A percentile compares a stretch with the other conserved stretches of the same genome.
Evolutionary conservation across 1,139 yeast species (phyloP).

Genomic region (Protomyces arabidopsidicola): DNA sequence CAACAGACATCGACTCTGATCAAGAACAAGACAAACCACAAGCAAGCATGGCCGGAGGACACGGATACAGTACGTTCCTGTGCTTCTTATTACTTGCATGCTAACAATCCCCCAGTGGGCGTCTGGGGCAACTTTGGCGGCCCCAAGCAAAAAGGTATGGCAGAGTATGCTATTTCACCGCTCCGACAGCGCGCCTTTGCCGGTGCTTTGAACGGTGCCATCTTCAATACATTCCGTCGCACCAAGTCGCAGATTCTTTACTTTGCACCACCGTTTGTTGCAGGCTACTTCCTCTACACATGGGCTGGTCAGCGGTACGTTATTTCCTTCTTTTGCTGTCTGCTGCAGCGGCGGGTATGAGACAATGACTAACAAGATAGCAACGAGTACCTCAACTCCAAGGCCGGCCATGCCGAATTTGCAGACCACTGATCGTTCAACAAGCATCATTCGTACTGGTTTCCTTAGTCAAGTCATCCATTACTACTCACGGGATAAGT

Average conservation of each 20-base stretch:
- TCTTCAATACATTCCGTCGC: conserved; percentile 94
- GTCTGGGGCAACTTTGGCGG: conserved; percentile 46
- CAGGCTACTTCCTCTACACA: conserved; percentile 85
- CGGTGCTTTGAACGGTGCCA: conserved; percentile 77
- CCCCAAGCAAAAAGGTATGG: conserved; percentile 78
- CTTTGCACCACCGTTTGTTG: conserved; percentile 68
- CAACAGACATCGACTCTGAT: too few species aligned
- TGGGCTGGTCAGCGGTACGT: conserved; percentile 58
- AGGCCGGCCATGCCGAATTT: conserved; percentile 28
- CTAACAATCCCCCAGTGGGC: neutral
- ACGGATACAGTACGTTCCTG: conserved; percentile 44
- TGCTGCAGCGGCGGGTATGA: neutral
- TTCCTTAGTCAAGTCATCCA: too few species aligned
- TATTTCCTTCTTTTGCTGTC: neutral
- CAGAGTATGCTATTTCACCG: conserved; percentile 85
- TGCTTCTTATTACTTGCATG: neutral
- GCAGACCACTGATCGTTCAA: neutral
- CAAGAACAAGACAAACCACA: neutral
- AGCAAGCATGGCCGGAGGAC: conserved; percentile 25
- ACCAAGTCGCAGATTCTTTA: conserved; percentile 78
- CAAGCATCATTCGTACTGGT: too few species aligned
- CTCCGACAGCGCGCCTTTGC: conserved; percentile 88
- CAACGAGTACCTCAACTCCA: conserved; percentile 28
- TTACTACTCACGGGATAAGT: too few species aligned
- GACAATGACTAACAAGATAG: neutral